Evolutionary conservation across 2,329 filamentous ascomycete genomes (phyloP).

Genomic region (Fonsecaea multimorphosa): DNA sequence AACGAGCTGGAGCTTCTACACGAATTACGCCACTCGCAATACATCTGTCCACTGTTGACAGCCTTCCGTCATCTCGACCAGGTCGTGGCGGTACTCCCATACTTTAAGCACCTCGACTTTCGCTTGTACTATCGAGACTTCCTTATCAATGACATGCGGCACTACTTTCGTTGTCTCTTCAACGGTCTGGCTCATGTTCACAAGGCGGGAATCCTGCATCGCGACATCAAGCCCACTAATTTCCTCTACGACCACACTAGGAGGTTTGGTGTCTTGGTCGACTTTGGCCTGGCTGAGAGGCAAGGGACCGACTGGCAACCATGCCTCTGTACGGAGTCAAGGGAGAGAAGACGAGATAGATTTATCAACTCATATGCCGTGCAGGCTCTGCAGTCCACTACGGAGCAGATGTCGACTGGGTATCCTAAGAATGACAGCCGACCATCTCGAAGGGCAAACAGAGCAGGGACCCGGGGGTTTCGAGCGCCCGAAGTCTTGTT

Average conservation of each 20-base stretch:
- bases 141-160: conserved; percentile 80
- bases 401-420: conserved; percentile 58
- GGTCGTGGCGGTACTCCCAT: conserved; percentile 91
- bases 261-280: conserved; percentile 88
- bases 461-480: conserved; percentile 93
- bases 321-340: conserved; percentile 77
- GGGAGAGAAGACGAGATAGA: conserved; percentile 64
- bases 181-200: conserved; percentile 85
- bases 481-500: conserved; percentile 94
- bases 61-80: conserved; percentile 95
- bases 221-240: conserved; percentile 91
- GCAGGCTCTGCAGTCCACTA: conserved; percentile 47
- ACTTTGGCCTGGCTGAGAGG: conserved; percentile 92
- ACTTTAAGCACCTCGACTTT: conserved; percentile 95
- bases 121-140: conserved; percentile 88
- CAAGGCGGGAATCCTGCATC: conserved; percentile 81
- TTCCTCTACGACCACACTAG: conserved; percentile 49
- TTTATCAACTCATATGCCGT: conserved; percentile 40
- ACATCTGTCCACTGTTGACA: conserved; percentile 93
- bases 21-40: conserved; percentile 79
- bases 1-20: conserved; percentile 95
- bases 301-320: conserved; percentile 74
- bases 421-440: conserved; percentile 91
- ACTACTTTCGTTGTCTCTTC: conserved; percentile 89
- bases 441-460: conserved; percentile 86